Evolutionary conservation across 2,329 filamentous ascomycete species (phyloP), one percentile per base, ranked within the genome.

Genomic region (Pseudocercospora vitis): DNA sequence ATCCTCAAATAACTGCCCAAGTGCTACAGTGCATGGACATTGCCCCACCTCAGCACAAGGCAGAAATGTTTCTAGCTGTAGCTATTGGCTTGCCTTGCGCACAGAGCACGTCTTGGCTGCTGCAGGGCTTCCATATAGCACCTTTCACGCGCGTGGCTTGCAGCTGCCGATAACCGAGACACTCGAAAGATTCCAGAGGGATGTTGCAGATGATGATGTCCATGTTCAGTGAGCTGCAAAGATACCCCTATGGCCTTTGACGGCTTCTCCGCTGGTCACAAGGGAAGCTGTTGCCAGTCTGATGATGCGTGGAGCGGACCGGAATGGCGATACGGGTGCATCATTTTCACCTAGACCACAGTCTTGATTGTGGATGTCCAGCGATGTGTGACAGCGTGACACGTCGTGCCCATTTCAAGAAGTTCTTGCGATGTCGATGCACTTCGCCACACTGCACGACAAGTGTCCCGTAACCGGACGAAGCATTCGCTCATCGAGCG

Each of bases 1-100:
- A 28, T 31, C 35, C 18, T 19, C 14, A 19, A 39, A 39, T 39
- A 39, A 18, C 16, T 18, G 7, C 21, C 14, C 14, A 39, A 19
- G 35, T 39, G 35, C 35, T 39, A 39, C 35, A n/a, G 35, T 21
- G 18, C 35, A 21, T 18, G 21, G 35, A 39, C 35, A 39, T 39
- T 18, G 21, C 18, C 35, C 35, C 35, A 21, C 45, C 14, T 47
- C 23, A 45, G 46, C 45, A 26, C 44, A 48, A 51, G 40, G 42
- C 53, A 56, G 19, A 49, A 28, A 42, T 49, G 26, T 35, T 31
- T 28, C 26, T 33, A 12, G 19, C 40, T 3, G 6, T 23, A 44
- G 31, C 19, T 42, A 42, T 50, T 50, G 37, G 35, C 7, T 18
- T 37, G 33, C 33, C 33, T 37, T 37, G 35, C 9, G 7, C 18